Percentiles rank a stretch among this genome's conserved stretches.
phyloP scores from a whole-genome alignment of 176 grass and related monocot genomes.

The bread wheat (Triticum aestivum) region DNA sequence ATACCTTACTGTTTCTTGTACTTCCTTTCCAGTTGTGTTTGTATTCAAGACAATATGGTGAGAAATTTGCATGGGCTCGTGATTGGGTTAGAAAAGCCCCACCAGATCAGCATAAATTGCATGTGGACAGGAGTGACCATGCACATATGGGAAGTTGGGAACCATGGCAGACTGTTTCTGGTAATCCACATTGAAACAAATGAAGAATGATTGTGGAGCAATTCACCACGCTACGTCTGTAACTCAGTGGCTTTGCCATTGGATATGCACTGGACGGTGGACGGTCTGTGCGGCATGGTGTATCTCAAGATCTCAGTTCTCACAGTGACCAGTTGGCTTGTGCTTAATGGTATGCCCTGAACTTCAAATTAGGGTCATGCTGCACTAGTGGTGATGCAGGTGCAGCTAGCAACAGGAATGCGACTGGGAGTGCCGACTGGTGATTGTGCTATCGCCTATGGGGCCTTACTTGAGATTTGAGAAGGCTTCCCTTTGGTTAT shows the following conservation, averaged over 20 bases:
- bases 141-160: not conserved
- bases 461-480: not conserved
- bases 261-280: not conserved
- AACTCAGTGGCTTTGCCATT: not conserved
- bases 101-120: constrained; percentile 5
- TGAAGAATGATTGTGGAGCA: not conserved
- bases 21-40: constrained; percentile 39
- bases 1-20: constrained; percentile 18
- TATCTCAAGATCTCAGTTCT: not conserved
- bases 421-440: not conserved
- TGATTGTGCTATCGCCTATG: not conserved
- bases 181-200: constrained; percentile 3
- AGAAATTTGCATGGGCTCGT: not conserved
- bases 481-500: not conserved
- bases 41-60: constrained; percentile 47
- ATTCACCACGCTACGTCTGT: not conserved
- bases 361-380: not conserved
- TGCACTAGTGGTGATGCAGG: not conserved
- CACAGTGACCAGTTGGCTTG: not conserved
- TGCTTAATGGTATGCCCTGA: not conserved
- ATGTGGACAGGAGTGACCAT: not conserved
- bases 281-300: not conserved
- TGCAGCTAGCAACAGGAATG: not conserved
- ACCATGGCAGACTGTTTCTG: constrained; percentile 12
- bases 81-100: constrained; percentile 19